Base-by-base conservation (phyloP, 495 filamentous ascomycete genomes). In the Hypoxylon fragiforme region DNA sequence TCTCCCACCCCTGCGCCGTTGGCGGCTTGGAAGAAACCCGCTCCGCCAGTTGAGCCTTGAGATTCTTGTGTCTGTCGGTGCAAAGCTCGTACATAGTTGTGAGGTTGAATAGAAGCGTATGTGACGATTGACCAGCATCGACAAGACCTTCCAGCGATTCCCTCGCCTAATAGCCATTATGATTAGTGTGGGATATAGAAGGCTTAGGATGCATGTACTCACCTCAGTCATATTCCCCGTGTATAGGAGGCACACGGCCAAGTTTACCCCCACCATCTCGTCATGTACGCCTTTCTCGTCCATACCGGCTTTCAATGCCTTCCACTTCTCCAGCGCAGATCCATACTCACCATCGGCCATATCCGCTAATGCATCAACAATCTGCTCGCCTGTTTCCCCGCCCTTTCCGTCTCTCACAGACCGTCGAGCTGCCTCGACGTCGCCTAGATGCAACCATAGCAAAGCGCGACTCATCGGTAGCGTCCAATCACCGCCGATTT, bases 71-170 rank as follows among this genome's bases (percentile, higher is more conserved):
- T 52, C 79, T 78, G 49, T 97, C 92, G 1, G 86, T 89, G 60
- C 88, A 92, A 3, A 98, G 81, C 69, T 98, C 94, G 65, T 95
- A 98, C 58, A 95, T 81, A 0, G 94, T 97, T 12, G 83, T 80
- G 6, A 98, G 74, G 65, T 98, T 98, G 70, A 97, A 98, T 1
- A 90, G 79, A 13, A 95, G 66, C 7, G 86, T 87, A 36, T 84
- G 80, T 55, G 91, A 95, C 0, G 82, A 80, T 15, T 81, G 71
- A 5, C 82, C 79, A 1, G 73, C 61, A 4, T 81, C 78, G 6
- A 90, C 69, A 15, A 92, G 70, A 0, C 72, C 69, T 58, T 91
- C 87, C 1, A 96, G 71, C 3, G 87, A 61, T 6, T 69, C 62
- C 16, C 81, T 81, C 3, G 85, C 82, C 85, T 84, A 28, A 2